Evolutionary conservation across 2,329 filamentous ascomycete species (phyloP).

Genomic region (Colletotrichum orchidophilum): DNA sequence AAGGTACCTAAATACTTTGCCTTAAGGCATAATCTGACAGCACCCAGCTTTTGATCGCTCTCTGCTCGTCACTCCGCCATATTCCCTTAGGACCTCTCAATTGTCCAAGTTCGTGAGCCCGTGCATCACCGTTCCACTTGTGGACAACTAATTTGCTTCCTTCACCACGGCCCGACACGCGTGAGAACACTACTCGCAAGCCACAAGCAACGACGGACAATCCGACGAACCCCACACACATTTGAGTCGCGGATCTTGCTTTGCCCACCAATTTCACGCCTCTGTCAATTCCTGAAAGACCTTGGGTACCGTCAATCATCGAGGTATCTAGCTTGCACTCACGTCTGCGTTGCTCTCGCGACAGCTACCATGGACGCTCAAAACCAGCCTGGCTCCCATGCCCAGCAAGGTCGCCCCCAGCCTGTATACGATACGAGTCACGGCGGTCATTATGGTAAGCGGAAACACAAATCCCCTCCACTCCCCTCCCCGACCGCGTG

Average conservation of each 20-base stretch:
- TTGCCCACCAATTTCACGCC: neutral
- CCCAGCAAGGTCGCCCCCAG: constrained; percentile 66
- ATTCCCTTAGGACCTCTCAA: neutral
- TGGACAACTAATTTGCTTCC: neutral
- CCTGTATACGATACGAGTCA: constrained; percentile 78
- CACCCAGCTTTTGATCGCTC: neutral
- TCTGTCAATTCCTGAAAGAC: neutral
- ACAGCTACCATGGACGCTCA: constrained; percentile 48
- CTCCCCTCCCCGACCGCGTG: constrained; percentile 3
- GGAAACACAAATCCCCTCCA: constrained; percentile 22
- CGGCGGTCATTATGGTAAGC: constrained; percentile 81
- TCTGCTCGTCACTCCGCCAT: neutral
- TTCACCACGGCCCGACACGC: neutral
- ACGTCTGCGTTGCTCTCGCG: neutral
- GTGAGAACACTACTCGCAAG: neutral
- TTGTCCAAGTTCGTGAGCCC: neutral
- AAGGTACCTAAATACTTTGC: neutral
- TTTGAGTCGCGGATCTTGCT: neutral
- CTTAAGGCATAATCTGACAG: no score
- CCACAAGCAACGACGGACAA: neutral
- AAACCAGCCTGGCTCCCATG: constrained; percentile 37
- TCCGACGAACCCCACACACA: neutral
- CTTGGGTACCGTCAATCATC: neutral
- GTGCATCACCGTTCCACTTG: neutral
- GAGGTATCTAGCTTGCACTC: no score